A percentile compares a stretch with the other conserved stretches of the same genome.
These are phyloP conservation scores for Candida succiphila DNA, from an alignment of 805 yeast genomes.

Conservation along the genomic window DNA sequence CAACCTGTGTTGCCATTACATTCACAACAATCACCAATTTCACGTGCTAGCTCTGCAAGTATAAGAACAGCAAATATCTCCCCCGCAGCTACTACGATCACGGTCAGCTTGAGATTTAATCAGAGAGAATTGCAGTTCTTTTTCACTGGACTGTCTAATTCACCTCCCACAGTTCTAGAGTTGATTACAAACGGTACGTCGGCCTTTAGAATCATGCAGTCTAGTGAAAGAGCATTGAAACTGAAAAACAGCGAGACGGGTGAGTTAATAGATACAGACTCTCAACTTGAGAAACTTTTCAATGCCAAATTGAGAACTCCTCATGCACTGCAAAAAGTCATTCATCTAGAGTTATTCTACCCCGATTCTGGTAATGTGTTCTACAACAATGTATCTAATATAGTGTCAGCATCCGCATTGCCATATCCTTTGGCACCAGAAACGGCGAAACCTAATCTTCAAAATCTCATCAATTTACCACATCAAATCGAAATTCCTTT, in stretches of 20 bases:
- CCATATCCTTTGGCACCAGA: too few relatives aligned
- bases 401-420: too few relatives aligned
- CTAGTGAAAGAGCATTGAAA: slow-evolving; percentile 22
- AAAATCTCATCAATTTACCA: too few relatives aligned
- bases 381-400: too few relatives aligned
- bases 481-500: too few relatives aligned
- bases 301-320: not conserved
- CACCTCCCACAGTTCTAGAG: slow-evolving; percentile 76
- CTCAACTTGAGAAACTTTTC: slow-evolving; percentile 37
- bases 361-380: not conserved
- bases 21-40: not conserved
- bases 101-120: slow-evolving; percentile 40
- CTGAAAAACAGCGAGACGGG: slow-evolving; percentile 22
- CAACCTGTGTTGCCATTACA: not conserved
- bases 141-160: slow-evolving; percentile 52
- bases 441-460: too few relatives aligned
- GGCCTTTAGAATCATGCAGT: slow-evolving; percentile 50
- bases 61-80: not conserved
- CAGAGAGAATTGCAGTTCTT: slow-evolving; percentile 51
- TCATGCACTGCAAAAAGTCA: not conserved
- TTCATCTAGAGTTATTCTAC: slow-evolving; percentile 2
- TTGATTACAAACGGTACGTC: slow-evolving; percentile 66
- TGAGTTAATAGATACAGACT: slow-evolving; percentile 30
- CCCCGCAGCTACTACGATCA: slow-evolving; percentile 4
- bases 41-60: not conserved